Conservation (phyloP, 305 asterid genomes). For the Fraxinus nigra region DNA sequence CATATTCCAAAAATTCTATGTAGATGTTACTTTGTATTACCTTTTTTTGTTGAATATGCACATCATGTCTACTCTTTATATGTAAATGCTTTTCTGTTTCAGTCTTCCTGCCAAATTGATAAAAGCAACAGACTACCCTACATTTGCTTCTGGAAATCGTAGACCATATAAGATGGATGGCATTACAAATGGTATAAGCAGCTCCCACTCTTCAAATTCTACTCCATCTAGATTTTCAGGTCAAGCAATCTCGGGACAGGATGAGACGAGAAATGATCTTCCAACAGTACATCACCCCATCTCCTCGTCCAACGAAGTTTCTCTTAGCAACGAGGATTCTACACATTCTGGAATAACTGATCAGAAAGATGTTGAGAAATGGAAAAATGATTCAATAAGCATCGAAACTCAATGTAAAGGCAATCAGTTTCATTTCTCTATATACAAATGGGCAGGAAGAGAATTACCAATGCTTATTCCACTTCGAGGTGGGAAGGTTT, state of each 20-base stretch:
- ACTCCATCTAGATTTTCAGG: constrained; percentile 47
- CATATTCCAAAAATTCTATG: not conserved
- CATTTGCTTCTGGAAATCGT: constrained; percentile 39
- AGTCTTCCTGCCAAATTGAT: constrained; percentile 55
- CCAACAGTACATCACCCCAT: constrained; percentile 32
- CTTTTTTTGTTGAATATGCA: not conserved
- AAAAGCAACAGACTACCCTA: constrained; percentile 44
- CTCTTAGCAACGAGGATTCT: constrained; percentile 33
- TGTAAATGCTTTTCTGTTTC: constrained; percentile 21
- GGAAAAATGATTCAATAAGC: constrained; percentile 22
- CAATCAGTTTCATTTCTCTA: constrained; percentile 77
- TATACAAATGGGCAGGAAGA: constrained; percentile 80
- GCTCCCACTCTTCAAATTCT: constrained; percentile 30
- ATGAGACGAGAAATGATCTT: constrained; percentile 29
- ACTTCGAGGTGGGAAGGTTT: constrained; percentile 29
- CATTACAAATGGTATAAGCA: constrained; percentile 24
- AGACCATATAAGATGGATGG: constrained; percentile 31
- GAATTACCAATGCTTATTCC: constrained; percentile 59
- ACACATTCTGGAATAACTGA: constrained; percentile 24
- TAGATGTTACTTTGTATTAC: not conserved
- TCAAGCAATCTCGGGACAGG: constrained; percentile 32
- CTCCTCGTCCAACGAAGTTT: constrained; percentile 43
- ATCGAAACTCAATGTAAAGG: constrained; percentile 23
- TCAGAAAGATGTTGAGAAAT: constrained; percentile 26
- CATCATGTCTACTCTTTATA: not conserved